Conservation (phyloP, 805 yeast species). For the Metschnikowia kofuensis region DNA sequence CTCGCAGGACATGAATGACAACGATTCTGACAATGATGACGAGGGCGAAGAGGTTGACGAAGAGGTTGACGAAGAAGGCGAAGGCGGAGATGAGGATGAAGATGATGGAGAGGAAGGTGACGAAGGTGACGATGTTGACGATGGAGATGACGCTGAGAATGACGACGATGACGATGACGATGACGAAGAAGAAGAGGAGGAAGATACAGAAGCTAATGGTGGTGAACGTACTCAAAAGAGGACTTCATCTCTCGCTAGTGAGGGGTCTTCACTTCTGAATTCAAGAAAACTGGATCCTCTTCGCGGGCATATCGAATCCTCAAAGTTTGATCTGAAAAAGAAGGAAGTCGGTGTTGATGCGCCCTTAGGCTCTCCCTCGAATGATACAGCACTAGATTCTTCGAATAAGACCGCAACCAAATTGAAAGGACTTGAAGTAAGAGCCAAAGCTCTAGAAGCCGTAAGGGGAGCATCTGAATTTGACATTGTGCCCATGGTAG, state of each 20-base stretch:
- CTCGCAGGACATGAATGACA: slow-evolving; percentile 1
- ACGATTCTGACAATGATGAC: slow-evolving; percentile 20
- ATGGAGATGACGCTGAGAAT: background rate
- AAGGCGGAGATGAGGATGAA: slow-evolving; percentile 27
- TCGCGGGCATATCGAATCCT: no score
- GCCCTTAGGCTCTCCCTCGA: no score
- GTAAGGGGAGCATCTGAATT: slow-evolving; percentile 53
- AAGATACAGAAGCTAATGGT: slow-evolving; percentile 12
- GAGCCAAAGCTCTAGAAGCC: slow-evolving; percentile 34
- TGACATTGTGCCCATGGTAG: slow-evolving; percentile 81
- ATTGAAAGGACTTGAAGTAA: slow-evolving; percentile 4
- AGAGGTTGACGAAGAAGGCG: slow-evolving; percentile 24
- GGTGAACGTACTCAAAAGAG: background rate
- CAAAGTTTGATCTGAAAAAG: no score
- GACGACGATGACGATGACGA: background rate
- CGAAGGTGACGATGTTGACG: background rate
- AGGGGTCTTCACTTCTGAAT: no score
- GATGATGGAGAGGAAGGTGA: slow-evolving; percentile 24
- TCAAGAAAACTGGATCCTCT: no score
- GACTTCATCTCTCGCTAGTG: no score
- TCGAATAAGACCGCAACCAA: no score
- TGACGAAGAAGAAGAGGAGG: slow-evolving; percentile 7
- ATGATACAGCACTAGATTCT: no score
- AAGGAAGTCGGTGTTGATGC: no score
- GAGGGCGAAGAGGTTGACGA: slow-evolving; percentile 23